Evolutionary conservation across 495 filamentous ascomycete genomes (phyloP).

Genomic region (Hypoxylon perforatum): DNA sequence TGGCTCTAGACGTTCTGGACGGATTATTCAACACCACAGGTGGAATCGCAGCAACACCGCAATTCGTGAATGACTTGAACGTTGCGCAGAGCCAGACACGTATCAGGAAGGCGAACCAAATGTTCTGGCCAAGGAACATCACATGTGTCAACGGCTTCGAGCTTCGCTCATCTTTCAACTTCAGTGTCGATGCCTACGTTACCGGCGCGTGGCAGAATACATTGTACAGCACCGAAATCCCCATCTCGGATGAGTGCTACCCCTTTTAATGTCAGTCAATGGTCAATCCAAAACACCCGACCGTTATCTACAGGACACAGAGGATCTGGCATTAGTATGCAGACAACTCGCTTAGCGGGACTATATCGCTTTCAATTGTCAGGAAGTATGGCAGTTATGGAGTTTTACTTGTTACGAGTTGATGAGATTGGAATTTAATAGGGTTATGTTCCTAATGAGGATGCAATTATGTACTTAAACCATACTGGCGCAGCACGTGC

Average conservation of each 20-base stretch:
- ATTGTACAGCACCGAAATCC: slow-evolving; percentile 29
- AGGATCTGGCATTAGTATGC: slow-evolving; percentile 1
- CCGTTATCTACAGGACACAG: slow-evolving; percentile 2
- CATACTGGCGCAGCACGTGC: slow-evolving; percentile 4
- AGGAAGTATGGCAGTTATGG: slow-evolving; percentile 12
- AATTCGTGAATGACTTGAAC: slow-evolving; percentile 36
- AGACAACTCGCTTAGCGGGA: slow-evolving; percentile 4
- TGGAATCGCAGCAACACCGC: slow-evolving; percentile 25
- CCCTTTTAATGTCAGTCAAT: slow-evolving; percentile 13
- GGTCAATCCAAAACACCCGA: background rate
- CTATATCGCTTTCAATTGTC: slow-evolving; percentile 12
- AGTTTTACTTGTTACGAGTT: slow-evolving; percentile 3
- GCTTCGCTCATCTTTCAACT: slow-evolving; percentile 35
- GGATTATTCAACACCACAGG: slow-evolving; percentile 25
- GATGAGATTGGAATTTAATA: slow-evolving; percentile 26
- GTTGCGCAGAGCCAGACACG: slow-evolving; percentile 29
- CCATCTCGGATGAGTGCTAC: slow-evolving; percentile 36
- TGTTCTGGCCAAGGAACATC: slow-evolving; percentile 34
- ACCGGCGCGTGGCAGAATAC: slow-evolving; percentile 19
- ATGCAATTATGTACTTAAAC: slow-evolving; percentile 33
- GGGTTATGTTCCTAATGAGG: slow-evolving; percentile 15
- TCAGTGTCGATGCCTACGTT: slow-evolving; percentile 33
- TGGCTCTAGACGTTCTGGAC: slow-evolving; percentile 29
- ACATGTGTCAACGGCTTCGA: slow-evolving; percentile 36
- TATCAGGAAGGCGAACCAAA: slow-evolving; percentile 28